Evolutionary conservation across 2,329 filamentous ascomycete species (phyloP).

Genomic region (Hawksworthiomyces lignivorus): DNA sequence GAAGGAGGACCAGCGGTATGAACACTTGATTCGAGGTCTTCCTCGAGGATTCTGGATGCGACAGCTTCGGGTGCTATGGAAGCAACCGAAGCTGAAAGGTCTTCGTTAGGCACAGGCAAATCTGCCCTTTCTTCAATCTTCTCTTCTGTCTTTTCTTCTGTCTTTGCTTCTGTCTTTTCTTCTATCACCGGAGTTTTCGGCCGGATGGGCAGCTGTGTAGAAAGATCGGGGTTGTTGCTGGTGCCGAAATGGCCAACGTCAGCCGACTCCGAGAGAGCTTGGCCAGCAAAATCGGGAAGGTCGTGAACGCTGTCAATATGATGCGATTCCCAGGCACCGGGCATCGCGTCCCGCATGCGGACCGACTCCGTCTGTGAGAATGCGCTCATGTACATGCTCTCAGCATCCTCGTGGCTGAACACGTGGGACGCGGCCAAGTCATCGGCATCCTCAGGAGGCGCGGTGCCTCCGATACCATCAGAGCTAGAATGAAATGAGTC

Average conservation of each 20-base stretch:
- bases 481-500: conserved; percentile 18
- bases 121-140: too few species aligned
- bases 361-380: conserved; percentile 42
- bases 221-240: too few species aligned
- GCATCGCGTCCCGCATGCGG: conserved; percentile 32
- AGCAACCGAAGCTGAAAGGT: too few species aligned
- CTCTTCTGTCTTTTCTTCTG: too few species aligned
- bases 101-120: too few species aligned
- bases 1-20: neutral
- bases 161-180: too few species aligned
- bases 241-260: neutral
- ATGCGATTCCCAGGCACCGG: conserved; percentile 43
- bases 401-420: conserved; percentile 72
- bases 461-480: neutral
- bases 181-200: too few species aligned
- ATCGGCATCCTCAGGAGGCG: conserved; percentile 25
- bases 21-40: neutral
- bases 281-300: too few species aligned
- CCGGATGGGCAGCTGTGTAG: too few species aligned
- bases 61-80: too few species aligned
- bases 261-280: neutral
- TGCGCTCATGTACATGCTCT: conserved; percentile 81
- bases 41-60: neutral
- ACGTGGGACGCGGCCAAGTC: conserved; percentile 59
- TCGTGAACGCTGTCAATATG: neutral